Evolutionary conservation across 768 basidiomycete species (phyloP), one percentile per base, ranked within the genome.

Genomic region (Cystobasidium onofrii): DNA sequence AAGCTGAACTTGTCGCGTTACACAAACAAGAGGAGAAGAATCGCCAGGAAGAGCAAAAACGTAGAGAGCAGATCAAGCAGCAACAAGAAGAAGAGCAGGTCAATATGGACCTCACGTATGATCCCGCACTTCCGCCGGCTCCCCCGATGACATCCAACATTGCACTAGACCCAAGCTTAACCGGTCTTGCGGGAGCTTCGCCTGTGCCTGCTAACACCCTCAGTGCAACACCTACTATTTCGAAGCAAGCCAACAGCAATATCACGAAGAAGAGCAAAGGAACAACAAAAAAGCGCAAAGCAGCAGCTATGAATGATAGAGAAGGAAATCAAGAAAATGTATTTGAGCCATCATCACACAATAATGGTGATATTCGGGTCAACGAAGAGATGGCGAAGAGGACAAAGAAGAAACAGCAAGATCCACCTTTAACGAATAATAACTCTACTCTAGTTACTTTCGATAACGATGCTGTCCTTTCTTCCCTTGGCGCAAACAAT

Each of bases 211-310:
- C 25, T 6, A 60, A 60, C 20, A 34, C 57, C 9, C 57, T 60
- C 33, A 27, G 29, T 4, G 57, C 57, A 9, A 34, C 57, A 6
- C 33, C 57, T 27, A 60, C 57, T 23, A 60, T 60, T 13, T 34
- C 57, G 17, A 60, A 60, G 57, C 57, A 60, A 60, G 29, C 57
- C 10, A 60, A 34, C 23, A 60, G 57, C 57, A 60, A 60, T 29
- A 34, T 20, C 33, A 23, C 57, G 17, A 29, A 60, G 57, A 29
- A 60, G 31, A 29, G 17, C 15, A 29, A 60, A 29, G 27, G 23
- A 2, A 34, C 57, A 27, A 17, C 12, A 12, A 60, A 60, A 29
- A 60, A 29, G 15, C 57, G 25, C 12, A 34, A 60, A 60, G 57
- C 25, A 29, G 33, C 25, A 34, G 27, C 25, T 29, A 27, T 27